Conservation (phyloP, 2,329 filamentous ascomycete species). For the Zasmidium cellare region DNA sequence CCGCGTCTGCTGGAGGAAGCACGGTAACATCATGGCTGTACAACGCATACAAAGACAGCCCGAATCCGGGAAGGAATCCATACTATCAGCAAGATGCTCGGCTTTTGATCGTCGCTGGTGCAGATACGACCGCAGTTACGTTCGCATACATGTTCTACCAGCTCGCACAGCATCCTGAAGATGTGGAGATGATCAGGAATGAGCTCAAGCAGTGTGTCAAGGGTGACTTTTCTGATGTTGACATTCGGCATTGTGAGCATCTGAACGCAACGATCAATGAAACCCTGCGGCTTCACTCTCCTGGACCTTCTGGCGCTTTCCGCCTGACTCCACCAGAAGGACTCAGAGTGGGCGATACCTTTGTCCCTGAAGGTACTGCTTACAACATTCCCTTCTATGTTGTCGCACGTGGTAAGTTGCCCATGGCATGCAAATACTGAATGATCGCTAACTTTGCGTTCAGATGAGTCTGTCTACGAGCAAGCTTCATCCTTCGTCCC, state of each 20-base stretch:
- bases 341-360: conserved; percentile 32
- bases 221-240: conserved; percentile 6
- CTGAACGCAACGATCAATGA: conserved; percentile 42
- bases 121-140: conserved; percentile 41
- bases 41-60: conserved; percentile 4
- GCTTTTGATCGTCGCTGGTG: conserved; percentile 10
- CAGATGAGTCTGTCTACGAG: conserved; percentile 31
- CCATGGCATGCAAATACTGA: no score
- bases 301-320: conserved; percentile 32
- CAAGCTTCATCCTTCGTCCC: conserved; percentile 34
- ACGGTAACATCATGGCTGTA: conserved; percentile 11
- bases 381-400: conserved; percentile 22
- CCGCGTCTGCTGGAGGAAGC: background rate
- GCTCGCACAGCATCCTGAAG: conserved; percentile 28
- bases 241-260: conserved; percentile 20
- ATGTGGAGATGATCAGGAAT: conserved; percentile 28
- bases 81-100: conserved; percentile 1
- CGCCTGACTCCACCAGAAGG: conserved; percentile 39
- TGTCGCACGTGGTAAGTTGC: conserved; percentile 23
- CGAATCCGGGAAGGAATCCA: conserved; percentile 1
- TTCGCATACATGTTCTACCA: conserved; percentile 42
- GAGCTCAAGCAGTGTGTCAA: conserved; percentile 26
- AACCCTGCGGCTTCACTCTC: conserved; percentile 38
- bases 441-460: background rate
- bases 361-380: conserved; percentile 32